Evolutionary conservation across 352 stramenopile genomes (phyloP).

Genomic region (Pythium pyrilobum): DNA sequence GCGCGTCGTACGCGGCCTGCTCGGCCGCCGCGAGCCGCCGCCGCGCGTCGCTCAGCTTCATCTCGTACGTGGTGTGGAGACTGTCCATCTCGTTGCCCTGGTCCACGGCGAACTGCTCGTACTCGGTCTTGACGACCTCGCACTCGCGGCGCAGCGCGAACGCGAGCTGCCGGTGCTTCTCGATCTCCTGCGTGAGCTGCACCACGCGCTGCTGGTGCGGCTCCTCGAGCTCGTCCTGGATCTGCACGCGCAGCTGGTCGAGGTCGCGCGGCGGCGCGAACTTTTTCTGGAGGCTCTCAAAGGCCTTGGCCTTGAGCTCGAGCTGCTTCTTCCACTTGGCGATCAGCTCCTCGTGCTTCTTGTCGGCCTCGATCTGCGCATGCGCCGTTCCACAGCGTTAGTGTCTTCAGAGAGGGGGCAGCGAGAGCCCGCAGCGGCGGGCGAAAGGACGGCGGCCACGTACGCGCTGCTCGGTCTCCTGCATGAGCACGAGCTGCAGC

Average conservation of each 20-base stretch:
- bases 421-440: neutral
- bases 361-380: constrained; percentile 67
- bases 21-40: constrained; percentile 43
- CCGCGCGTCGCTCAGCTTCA: constrained; percentile 50
- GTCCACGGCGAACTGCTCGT: constrained; percentile 76
- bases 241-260: constrained; percentile 75
- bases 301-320: constrained; percentile 72
- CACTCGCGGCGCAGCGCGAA: constrained; percentile 68
- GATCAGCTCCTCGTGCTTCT: constrained; percentile 78
- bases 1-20: constrained; percentile 30
- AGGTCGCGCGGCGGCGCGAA: constrained; percentile 76
- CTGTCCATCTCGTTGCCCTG: constrained; percentile 76
- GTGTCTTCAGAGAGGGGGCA: neutral
- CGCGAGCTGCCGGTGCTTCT: constrained; percentile 59
- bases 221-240: constrained; percentile 78
- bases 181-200: constrained; percentile 58
- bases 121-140: constrained; percentile 81
- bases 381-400: neutral
- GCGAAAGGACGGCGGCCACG: neutral
- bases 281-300: constrained; percentile 79
- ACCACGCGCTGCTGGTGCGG: constrained; percentile 65
- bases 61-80: constrained; percentile 61
- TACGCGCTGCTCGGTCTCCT: constrained; percentile 79
- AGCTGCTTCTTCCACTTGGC: constrained; percentile 82
- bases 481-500: constrained; percentile 70